A percentile compares a stretch with the other conserved stretches of the same genome.
These are phyloP conservation scores for Manihot esculenta DNA, from an alignment of 441 rosid genomes.

Conservation along the genomic window DNA sequence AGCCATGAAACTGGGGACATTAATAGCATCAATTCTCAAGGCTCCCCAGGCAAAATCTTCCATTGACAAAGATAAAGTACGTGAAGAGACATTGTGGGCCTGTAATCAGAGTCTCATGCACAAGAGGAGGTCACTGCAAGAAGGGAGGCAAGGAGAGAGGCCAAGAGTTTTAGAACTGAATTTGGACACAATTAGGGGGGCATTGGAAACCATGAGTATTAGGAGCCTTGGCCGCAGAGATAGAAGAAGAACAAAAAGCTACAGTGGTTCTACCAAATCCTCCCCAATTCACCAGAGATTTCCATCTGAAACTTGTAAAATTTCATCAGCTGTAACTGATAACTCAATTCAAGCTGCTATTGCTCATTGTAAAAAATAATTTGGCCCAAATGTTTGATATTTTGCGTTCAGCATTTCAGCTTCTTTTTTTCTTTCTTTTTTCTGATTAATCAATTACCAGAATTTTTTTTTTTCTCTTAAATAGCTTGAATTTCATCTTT, in stretches of 20 bases:
- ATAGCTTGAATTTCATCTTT: too few relatives aligned
- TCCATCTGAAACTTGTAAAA: neutral
- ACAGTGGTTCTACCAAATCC: slow-evolving; percentile 15
- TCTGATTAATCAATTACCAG: too few relatives aligned
- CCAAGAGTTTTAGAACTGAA: slow-evolving; percentile 15
- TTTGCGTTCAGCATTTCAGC: neutral
- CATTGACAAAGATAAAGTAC: neutral
- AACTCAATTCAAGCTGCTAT: slow-evolving; percentile 39
- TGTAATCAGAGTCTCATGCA: neutral
- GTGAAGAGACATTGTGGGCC: neutral
- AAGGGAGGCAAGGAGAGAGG: slow-evolving; percentile 3
- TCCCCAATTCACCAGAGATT: slow-evolving; percentile 22
- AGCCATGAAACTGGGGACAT: slow-evolving; percentile 14
- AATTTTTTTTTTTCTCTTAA: too few relatives aligned
- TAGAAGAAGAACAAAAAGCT: slow-evolving; percentile 12
- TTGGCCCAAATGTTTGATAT: slow-evolving; percentile 7
- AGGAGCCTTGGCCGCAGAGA: neutral
- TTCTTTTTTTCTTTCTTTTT: too few relatives aligned
- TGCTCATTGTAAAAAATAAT: slow-evolving; percentile 40
- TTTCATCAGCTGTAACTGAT: neutral
- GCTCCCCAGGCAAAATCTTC: slow-evolving; percentile 11
- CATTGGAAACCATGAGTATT: slow-evolving; percentile 21
- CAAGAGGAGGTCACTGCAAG: neutral
- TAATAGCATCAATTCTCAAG: slow-evolving; percentile 28
- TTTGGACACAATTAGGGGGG: slow-evolving; percentile 21